Conservation (phyloP, 2,329 filamentous ascomycete species). For the Myriosclerotinia duriaeana region DNA sequence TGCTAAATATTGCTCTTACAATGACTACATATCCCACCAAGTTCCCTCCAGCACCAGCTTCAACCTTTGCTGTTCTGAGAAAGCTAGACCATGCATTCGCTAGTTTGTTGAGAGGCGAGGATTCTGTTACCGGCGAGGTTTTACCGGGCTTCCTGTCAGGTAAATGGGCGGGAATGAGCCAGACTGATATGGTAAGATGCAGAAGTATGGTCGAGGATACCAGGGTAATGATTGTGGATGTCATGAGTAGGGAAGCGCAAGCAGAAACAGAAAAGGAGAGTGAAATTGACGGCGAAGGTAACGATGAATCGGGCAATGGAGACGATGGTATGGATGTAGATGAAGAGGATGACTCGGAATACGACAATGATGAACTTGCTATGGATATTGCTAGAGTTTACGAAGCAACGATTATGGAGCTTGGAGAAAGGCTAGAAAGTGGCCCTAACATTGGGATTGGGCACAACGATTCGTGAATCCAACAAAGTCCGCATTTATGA, state of each 20-base stretch:
- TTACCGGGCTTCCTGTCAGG: conserved; percentile 70
- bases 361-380: conserved; percentile 56
- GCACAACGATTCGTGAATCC: conserved; percentile 7
- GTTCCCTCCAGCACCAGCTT: conserved; percentile 66
- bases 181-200: conserved; percentile 83
- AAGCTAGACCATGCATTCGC: conserved; percentile 86
- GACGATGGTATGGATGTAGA: conserved; percentile 40
- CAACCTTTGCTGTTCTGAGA: conserved; percentile 67
- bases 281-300: conserved; percentile 29
- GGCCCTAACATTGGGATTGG: conserved; percentile 19
- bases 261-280: conserved; percentile 42
- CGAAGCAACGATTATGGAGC: conserved; percentile 72
- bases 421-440: conserved; percentile 64
- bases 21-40: conserved; percentile 69
- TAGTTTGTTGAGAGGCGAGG: conserved; percentile 66
- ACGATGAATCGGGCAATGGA: conserved; percentile 40
- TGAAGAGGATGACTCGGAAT: conserved; percentile 38
- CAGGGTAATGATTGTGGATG: conserved; percentile 67
- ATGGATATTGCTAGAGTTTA: conserved; percentile 77
- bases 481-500: background rate
- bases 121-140: conserved; percentile 62
- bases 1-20: conserved; percentile 74
- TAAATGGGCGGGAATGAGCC: conserved; percentile 61
- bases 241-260: conserved; percentile 57
- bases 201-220: conserved; percentile 78